Evolutionary conservation across 306 rosid species (phyloP).

Genomic region (Luffa acutangula): DNA sequence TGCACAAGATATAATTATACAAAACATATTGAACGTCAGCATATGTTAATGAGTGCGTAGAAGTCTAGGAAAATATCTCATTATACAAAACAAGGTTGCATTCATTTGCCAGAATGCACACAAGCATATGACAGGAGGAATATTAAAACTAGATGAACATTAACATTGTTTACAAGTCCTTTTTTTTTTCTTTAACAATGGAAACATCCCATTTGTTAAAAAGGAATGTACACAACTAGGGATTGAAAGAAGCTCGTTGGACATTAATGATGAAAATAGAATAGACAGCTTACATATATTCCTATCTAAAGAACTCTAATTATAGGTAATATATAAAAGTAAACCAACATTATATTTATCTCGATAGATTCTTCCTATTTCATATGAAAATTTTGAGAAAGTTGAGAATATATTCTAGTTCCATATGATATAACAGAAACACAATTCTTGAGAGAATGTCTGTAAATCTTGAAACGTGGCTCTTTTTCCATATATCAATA

Average conservation of each 20-base stretch:
- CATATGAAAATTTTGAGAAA: background rate
- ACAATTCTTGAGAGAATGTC: background rate
- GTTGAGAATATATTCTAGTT: background rate
- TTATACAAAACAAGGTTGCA: background rate
- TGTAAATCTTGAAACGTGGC: background rate
- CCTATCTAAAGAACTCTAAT: background rate
- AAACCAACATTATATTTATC: background rate
- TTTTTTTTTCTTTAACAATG: background rate
- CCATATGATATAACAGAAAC: background rate
- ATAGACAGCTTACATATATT: background rate
- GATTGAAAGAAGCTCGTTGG: background rate
- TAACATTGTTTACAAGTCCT: background rate
- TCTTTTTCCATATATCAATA: background rate
- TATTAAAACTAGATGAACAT: background rate
- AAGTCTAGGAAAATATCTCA: background rate
- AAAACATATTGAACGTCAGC: background rate
- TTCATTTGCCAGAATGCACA: background rate
- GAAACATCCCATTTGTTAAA: background rate
- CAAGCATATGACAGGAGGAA: background rate
- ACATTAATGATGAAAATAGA: background rate
- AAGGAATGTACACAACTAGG: background rate
- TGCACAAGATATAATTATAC: conserved; percentile 17
- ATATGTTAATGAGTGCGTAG: background rate
- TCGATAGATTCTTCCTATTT: background rate
- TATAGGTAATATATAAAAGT: background rate